Evolutionary conservation across 2,329 filamentous ascomycete genomes (phyloP).

Genomic region (Metarhizium sp.): DNA sequence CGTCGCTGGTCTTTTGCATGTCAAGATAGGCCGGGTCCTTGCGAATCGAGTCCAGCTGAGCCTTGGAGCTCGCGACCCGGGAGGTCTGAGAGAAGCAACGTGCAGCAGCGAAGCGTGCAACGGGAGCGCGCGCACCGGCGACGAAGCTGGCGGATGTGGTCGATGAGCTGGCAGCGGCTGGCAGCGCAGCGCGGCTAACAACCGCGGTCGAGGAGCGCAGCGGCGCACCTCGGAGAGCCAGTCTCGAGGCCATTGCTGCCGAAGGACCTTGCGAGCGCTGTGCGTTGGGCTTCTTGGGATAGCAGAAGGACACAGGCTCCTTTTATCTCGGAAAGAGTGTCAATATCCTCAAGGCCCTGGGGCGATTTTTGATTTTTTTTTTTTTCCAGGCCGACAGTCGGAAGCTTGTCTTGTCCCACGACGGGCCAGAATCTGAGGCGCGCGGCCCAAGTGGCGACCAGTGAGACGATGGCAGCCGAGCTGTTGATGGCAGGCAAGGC

Average conservation of each 20-base stretch:
- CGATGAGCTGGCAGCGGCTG: not conserved
- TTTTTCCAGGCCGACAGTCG: too few species aligned
- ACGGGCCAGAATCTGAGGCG: not conserved
- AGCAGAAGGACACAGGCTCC: too few species aligned
- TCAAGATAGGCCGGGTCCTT: conserved; percentile 14
- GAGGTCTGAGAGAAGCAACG: conserved; percentile 11
- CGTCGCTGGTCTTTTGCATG: conserved; percentile 12
- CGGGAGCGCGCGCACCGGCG: conserved; percentile 4
- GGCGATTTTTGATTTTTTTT: too few species aligned
- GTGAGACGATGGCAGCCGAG: not conserved
- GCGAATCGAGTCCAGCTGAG: conserved; percentile 9
- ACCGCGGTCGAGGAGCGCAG: conserved; percentile 11
- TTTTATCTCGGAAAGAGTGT: not conserved
- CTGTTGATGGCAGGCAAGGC: not conserved
- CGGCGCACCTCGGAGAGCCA: conserved; percentile 14
- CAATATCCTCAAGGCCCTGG: too few species aligned
- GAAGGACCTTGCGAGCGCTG: not conserved
- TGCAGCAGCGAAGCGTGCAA: not conserved
- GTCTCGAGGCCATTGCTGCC: conserved; percentile 17
- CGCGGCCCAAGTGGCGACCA: too few species aligned
- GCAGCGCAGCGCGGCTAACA: conserved; percentile 3
- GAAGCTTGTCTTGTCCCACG: not conserved
- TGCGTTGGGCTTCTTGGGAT: too few species aligned
- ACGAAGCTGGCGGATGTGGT: conserved; percentile 2
- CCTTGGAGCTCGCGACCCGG: conserved; percentile 6